Base-by-base conservation (phyloP, 805 yeast genomes). In the Yarrowia sp. region DNA sequence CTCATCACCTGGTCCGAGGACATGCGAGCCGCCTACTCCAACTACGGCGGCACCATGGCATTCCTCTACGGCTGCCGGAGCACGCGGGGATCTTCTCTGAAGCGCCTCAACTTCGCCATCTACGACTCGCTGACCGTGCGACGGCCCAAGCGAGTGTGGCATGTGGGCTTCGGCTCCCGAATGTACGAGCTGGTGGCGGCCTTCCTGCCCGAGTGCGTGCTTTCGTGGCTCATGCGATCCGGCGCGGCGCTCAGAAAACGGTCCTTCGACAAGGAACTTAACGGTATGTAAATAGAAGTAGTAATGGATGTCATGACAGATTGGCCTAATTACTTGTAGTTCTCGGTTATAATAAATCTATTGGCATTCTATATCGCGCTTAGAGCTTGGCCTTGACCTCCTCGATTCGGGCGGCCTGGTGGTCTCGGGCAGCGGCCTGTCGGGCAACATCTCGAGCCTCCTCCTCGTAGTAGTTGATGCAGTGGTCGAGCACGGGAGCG, bases 1-100 rank as follows among this genome's bases (percentile, higher is more conserved):
- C 67, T 77, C 22, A 65, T 76, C n/a, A 66, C 74, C 10, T 77
- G 80, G 80, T 72, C 80, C 1, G 78, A 76, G 24, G 66, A 67
- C 19, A 67, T 73, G 42, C 70, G 78, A 14, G 64, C 65, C 2
- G 63, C 76, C 8, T 77, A 77, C 61, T 77, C 53, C 39, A 58
- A 41, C 53, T 44, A 69, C 55, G 42, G 53, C 24, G 62, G 62
- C 5, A 58, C 41, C 16, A 61, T 66, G 32, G 72, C 72, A 4
- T 67, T 73, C 16, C 68, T 74, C 6, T 66, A 67, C 51, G 65
- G 72, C 19, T 71, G 71, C 25, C 65, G 69, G 36, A 66, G 71
- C 22, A 62, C 74, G 5, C 62, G 67, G 6, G 77, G 77, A 4
- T 66, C 75, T n/a, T 64, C 64, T 24, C 49, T 74, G 21, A 62